A percentile compares a stretch with the other conserved stretches of the same genome.
Conservation (phyloP, 2,329 filamentous ascomycete genomes). For the Aspergillus melleus region DNA sequence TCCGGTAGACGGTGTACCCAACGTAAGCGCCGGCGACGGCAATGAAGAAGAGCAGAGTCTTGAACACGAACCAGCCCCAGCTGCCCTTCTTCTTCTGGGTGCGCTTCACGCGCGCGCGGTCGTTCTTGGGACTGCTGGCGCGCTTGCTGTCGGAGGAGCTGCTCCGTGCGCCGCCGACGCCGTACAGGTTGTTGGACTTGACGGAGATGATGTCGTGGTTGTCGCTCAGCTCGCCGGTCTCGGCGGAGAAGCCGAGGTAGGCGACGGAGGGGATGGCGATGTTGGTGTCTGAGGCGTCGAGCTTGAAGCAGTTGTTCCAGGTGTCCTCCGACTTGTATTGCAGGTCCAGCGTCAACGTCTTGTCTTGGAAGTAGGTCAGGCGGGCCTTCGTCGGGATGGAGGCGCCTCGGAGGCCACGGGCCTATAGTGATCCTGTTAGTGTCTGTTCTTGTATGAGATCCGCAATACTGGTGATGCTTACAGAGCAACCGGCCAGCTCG, state of each 20-base stretch:
- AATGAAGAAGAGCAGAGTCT: slow-evolving; percentile 74
- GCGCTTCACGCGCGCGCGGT: slow-evolving; percentile 23
- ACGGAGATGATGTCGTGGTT: slow-evolving; percentile 96
- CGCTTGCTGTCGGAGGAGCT: slow-evolving; percentile 17
- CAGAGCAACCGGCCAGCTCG: slow-evolving; percentile 90
- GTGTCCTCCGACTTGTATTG: slow-evolving; percentile 89
- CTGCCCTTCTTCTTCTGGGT: slow-evolving; percentile 41
- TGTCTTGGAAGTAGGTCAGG: slow-evolving; percentile 96
- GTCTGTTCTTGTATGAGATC: not conserved
- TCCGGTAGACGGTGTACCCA: slow-evolving; percentile 79
- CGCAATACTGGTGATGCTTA: slow-evolving; percentile 36
- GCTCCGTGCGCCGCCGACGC: slow-evolving; percentile 30
- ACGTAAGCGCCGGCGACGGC: slow-evolving; percentile 74
- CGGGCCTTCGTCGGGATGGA: slow-evolving; percentile 78
- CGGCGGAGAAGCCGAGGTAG: slow-evolving; percentile 65
- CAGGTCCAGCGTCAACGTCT: slow-evolving; percentile 82
- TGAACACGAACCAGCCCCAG: slow-evolving; percentile 75
- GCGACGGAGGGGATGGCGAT: slow-evolving; percentile 73
- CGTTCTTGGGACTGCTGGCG: slow-evolving; percentile 12
- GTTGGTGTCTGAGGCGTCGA: slow-evolving; percentile 60
- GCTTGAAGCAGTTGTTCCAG: slow-evolving; percentile 87
- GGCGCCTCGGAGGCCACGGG: slow-evolving; percentile 81
- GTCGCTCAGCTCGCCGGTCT: slow-evolving; percentile 94
- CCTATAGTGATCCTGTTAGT: slow-evolving; percentile 43
- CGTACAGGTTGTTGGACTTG: slow-evolving; percentile 84